These are phyloP conservation scores for Periconia sp. DNA, from an alignment of 2,329 filamentous ascomycete genomes.

Conservation along the genomic window DNA sequence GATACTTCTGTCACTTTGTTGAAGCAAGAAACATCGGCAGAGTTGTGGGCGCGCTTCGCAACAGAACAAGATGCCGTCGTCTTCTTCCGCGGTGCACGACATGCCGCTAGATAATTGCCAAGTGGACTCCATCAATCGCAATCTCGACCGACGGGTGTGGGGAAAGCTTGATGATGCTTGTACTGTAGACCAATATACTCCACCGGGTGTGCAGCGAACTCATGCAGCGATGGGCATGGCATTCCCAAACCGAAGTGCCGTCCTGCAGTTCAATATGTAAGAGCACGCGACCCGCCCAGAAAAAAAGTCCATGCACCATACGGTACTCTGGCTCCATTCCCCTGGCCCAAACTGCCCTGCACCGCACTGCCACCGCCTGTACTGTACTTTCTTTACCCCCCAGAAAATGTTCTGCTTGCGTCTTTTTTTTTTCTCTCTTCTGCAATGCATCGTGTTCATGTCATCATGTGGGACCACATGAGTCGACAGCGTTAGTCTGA, in stretches of 20 bases:
- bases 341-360: no score
- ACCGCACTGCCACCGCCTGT: no score
- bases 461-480: not conserved
- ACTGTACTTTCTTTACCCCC: not conserved
- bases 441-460: no score
- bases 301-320: not conserved
- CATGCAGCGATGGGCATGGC: not conserved
- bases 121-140: slow-evolving; percentile 12
- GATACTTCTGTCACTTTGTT: not conserved
- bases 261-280: not conserved
- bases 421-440: no score
- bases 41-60: not conserved
- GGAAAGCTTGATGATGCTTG: slow-evolving; percentile 30
- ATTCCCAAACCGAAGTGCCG: not conserved
- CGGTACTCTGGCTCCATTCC: no score
- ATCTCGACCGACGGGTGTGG: slow-evolving; percentile 21
- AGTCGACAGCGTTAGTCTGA: not conserved
- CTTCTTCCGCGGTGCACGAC: not conserved
- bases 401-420: not conserved
- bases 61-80: not conserved
- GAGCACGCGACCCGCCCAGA: not conserved
- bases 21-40: not conserved
- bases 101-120: slow-evolving; percentile 7
- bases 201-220: not conserved
- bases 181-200: not conserved